Conservation (phyloP, 345 rosid species). For the Psidium guajava region DNA sequence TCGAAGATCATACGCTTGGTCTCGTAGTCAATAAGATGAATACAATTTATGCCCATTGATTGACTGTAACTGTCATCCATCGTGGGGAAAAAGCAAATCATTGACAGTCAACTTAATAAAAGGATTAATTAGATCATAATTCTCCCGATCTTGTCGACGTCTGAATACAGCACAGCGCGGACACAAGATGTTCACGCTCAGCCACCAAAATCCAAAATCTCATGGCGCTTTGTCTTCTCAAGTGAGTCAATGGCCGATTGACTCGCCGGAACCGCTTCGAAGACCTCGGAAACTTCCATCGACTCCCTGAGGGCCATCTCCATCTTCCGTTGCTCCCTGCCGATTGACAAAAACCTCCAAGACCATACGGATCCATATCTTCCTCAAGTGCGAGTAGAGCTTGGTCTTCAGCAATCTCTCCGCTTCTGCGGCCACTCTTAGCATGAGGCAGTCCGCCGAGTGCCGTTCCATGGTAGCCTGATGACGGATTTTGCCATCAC, state of each 20-base stretch:
- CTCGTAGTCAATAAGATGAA: no score
- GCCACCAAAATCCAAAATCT: background rate
- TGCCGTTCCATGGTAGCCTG: background rate
- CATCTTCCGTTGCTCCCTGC: background rate
- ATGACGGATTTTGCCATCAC: background rate
- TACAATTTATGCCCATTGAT: no score
- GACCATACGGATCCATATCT: background rate
- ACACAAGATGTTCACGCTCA: background rate
- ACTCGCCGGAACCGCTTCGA: background rate
- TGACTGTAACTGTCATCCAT: no score
- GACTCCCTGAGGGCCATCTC: background rate
- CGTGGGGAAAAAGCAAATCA: no score
- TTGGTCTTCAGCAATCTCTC: background rate
- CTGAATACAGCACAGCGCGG: no score
- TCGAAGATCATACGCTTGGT: no score
- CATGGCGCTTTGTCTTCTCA: background rate
- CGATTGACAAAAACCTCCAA: background rate
- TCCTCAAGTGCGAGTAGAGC: background rate
- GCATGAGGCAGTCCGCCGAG: background rate
- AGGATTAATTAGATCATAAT: no score
- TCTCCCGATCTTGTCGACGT: no score
- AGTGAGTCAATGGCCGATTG: background rate
- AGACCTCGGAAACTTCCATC: background rate
- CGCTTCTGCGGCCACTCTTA: background rate
- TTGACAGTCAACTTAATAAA: no score